These are phyloP conservation scores for Backusella psychrophila DNA, from an alignment of 192 early-diverging fungal species.

Conservation along the genomic window DNA sequence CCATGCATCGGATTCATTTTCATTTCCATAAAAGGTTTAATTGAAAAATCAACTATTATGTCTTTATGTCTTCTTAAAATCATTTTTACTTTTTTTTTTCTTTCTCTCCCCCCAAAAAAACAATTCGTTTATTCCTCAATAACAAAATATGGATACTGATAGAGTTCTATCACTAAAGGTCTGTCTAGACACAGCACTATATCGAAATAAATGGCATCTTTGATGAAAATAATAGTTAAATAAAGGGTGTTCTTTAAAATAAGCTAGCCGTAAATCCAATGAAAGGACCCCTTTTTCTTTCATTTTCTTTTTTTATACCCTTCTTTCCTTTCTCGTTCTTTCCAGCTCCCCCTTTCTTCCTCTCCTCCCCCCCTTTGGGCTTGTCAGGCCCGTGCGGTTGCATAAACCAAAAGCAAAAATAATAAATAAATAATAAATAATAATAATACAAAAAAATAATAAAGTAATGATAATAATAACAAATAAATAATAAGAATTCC, in stretches of 20 bases:
- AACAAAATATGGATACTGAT: not conserved
- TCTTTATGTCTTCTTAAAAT: not conserved
- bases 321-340: not conserved
- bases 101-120: not conserved
- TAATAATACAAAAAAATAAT: not conserved
- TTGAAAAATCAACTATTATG: not conserved
- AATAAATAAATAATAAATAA: not conserved
- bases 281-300: not conserved
- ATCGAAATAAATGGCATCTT: not conserved
- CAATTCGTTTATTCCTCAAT: not conserved
- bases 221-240: not conserved
- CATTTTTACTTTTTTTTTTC: not conserved
- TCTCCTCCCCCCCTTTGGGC: not conserved
- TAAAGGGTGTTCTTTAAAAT: not conserved
- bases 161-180: not conserved
- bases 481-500: conserved; percentile 13
- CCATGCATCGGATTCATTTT: conserved; percentile 6
- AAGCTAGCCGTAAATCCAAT: not conserved
- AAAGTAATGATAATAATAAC: conserved; percentile 10
- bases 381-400: conserved; percentile 16
- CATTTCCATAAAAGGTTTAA: conserved; percentile 15
- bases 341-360: not conserved
- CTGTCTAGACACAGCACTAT: not conserved
- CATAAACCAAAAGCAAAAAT: not conserved
- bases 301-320: not conserved